Evolutionary conservation across 192 early-diverging fungal species (phyloP), one percentile per base, ranked within the genome.

Genomic region (Backusella australiensis): DNA sequence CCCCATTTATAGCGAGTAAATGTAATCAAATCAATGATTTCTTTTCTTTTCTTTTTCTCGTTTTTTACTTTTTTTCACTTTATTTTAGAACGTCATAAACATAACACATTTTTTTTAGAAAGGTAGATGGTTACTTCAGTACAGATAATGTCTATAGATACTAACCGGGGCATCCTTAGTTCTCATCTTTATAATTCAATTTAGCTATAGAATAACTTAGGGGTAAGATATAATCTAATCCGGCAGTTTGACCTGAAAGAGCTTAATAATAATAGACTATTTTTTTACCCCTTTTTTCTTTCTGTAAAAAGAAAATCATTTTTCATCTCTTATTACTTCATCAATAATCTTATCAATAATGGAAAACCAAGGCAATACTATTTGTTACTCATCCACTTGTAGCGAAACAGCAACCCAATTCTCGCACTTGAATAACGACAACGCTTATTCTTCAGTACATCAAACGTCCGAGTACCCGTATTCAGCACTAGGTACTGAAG

Each of bases 1-100:
- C 56, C 56, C 26, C 56, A 63, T 63, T 63, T 63, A 63, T 63
- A 63, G 21, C 21, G 23, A 26, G 56, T 63, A n/a, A 63, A 63
- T 63, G 56, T 63, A 63, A 12, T 63, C 56, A 63, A 63, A 63
- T 63, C 56, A 63, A 63, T 63, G 56, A 29, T 63, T 63, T 26
- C 9, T 63, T 63, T 63, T 29, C 56, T 63, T 63, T 63, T 63
- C 26, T 63, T 63, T 63, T 29, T 26, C 56, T 26, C 21, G 21
- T 29, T 63, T 29, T 63, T 63, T 23, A 29, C 26, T 63, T 29
- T 63, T 29, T 59, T 29, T 63, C 3, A 63, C 26, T 63, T 63
- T 63, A 63, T 63, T 63, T 63, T 63, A 63, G 21, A 29, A 63
- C 19, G 12, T 63, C 23, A 63, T 56, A 56, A 56, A 56, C 2